Evolutionary conservation across 164 flowering plant species (phyloP), one percentile per base, ranked within the genome.

Genomic region (Aristolochia californica): DNA sequence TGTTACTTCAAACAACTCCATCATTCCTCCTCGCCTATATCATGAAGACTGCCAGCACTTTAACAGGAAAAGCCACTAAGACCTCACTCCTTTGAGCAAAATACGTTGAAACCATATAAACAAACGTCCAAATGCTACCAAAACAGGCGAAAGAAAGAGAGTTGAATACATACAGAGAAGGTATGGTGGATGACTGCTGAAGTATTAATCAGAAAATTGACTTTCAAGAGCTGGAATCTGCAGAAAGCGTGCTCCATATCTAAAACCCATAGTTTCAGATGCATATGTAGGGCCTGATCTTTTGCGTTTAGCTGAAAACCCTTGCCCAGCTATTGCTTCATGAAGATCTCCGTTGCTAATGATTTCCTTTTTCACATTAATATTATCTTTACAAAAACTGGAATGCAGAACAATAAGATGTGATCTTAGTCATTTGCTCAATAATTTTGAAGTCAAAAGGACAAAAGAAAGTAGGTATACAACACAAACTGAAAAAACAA

Each of bases 171-270:
- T 34, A 34, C 40, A 34, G 5, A 12, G 40, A 34, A 8, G 1
- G 40, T 34, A 7, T 34, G 40, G 40, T 34, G 40, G 40, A 2
- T 34, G 40, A 34, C 11, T 34, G 40, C 40, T 34, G 40, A 34
- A n/a, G 9, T 28, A 13, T 48, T 73, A 80, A 23, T 77, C 84
- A 14, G 72, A 67, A 56, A 13, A 55, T 54, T 72, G 68, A 62
- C 2, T 52, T 57, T 85, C 89, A 23, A 70, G 61, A 65, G 70
- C 73, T 38, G 89, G 83, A 71, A 77, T 64, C 59, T 66, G 76
- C n/a, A 77, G 75, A 57, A 79, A 80, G 30, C 82, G 80, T 20
- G 85, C 78, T 43, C 73, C 71, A 30, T 60, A 66, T 14, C 80
- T 74, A 40, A 54, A 58, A 68, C 65, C 43, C 21, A 76, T 59